Base-by-base conservation (phyloP, 2,329 filamentous ascomycete genomes). In the Arthrobotrys entomopaga region DNA sequence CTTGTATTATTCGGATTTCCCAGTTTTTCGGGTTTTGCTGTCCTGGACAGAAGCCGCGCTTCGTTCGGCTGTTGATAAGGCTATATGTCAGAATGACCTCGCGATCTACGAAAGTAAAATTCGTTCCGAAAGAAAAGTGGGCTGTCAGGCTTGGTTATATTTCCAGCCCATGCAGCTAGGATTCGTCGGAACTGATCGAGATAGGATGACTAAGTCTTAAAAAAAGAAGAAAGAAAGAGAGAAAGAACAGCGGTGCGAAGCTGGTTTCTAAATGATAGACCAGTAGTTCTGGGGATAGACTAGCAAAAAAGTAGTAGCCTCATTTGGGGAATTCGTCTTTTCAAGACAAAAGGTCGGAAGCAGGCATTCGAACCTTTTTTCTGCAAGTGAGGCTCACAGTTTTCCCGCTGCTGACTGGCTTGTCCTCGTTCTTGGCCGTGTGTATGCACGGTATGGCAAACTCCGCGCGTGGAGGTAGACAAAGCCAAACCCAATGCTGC, bases 301-400 rank as follows among this genome's bases (percentile, higher is more conserved):
- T n/a, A n/a, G n/a, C n/a, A n/a, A 58, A 59, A 73, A 66, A 66
- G 52, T 63, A 73, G 50, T 61, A 73, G 69, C 69, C 69, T 73
- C 69, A 73, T 73, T 73, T 66, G 61, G 61, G 42, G 42, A n/a
- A 66, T 53, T 50, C 56, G 22, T 73, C 57, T 64, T 19, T 53
- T 43, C 24, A 19, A 42, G 52, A 24, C 24, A 34, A 26, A 58
- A n/a, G 29, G 46, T 24, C 29, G 29, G 29, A 22, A 66, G 61
- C 52, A 72, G 67, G 67, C 67, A 65, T 72, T 54, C 67, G 67
- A 72, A 60, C 67, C 63, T 46, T 66, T 63, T 63, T 64, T 56
- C 56, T 73, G 69, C 69, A 66, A 66, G 61, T 73, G 69, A 73
- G 69, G 69, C 69, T 73, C 69, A 65, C 61, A 65, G 52, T 50